These are phyloP conservation scores for Penicillium argentinense DNA, from an alignment of 495 filamentous ascomycete genomes.

Conservation along the genomic window DNA sequence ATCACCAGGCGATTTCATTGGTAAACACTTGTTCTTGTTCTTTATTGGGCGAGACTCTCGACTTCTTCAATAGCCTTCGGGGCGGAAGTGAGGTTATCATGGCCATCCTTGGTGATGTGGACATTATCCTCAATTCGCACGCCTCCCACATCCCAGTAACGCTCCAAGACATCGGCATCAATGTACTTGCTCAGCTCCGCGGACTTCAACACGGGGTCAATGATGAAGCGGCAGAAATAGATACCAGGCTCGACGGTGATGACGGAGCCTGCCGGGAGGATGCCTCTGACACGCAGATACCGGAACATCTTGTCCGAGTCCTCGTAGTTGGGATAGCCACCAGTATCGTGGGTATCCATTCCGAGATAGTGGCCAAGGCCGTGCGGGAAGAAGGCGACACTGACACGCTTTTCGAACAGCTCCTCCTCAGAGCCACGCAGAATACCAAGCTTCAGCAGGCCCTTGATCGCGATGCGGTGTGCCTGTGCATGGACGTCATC, in stretches of 20 bases:
- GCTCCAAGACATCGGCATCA: slow-evolving; percentile 67
- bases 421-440: slow-evolving; percentile 66
- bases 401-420: slow-evolving; percentile 70
- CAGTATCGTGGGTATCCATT: slow-evolving; percentile 93
- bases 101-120: slow-evolving; percentile 72
- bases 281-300: slow-evolving; percentile 80
- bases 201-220: slow-evolving; percentile 76
- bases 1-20: not conserved
- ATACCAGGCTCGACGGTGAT: slow-evolving; percentile 92
- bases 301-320: slow-evolving; percentile 83
- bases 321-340: slow-evolving; percentile 80
- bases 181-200: slow-evolving; percentile 70
- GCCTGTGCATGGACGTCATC: slow-evolving; percentile 78
- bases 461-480: slow-evolving; percentile 79
- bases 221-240: slow-evolving; percentile 93
- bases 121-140: slow-evolving; percentile 78
- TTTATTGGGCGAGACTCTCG: slow-evolving; percentile 45
- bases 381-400: slow-evolving; percentile 88
- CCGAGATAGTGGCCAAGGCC: slow-evolving; percentile 90
- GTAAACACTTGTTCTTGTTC: not conserved
- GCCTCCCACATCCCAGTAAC: slow-evolving; percentile 88
- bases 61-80: slow-evolving; percentile 73
- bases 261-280: slow-evolving; percentile 71
- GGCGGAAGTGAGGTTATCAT: slow-evolving; percentile 76
- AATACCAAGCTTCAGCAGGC: slow-evolving; percentile 73